These are phyloP conservation scores for Populus ilicifolia DNA, from an alignment of 345 rosid species.

Conservation along the genomic window DNA sequence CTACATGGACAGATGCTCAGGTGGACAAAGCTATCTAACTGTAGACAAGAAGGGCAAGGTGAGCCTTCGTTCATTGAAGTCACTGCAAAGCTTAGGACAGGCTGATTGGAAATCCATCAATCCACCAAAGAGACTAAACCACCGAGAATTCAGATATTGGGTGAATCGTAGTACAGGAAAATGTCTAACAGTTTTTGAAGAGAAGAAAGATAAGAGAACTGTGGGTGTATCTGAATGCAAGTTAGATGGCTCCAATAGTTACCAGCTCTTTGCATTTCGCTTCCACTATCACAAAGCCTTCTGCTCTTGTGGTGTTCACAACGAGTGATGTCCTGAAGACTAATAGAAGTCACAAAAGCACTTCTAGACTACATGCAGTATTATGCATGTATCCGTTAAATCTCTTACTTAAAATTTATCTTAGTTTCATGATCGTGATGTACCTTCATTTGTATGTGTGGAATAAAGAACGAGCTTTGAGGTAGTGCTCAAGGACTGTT, in stretches of 20 bases:
- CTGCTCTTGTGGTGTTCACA: conserved; percentile 48
- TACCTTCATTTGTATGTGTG: no score
- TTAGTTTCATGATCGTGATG: no score
- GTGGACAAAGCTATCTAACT: conserved; percentile 37
- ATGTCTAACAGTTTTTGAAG: conserved; percentile 43
- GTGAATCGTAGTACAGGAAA: conserved; percentile 36
- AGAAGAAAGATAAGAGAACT: conserved; percentile 19
- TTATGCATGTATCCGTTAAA: background rate
- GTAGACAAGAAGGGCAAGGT: conserved; percentile 39
- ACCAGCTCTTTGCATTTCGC: conserved; percentile 46
- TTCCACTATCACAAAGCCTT: conserved; percentile 51
- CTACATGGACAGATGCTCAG: conserved; percentile 45
- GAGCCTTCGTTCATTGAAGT: conserved; percentile 34
- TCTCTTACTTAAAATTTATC: no score
- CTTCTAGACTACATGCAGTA: background rate
- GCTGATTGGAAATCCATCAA: conserved; percentile 47
- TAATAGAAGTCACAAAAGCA: background rate
- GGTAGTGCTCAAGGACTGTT: no score
- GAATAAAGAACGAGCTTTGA: no score
- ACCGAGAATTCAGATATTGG: conserved; percentile 39
- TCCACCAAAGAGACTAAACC: conserved; percentile 39
- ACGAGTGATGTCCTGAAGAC: conserved; percentile 20
- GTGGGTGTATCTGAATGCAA: conserved; percentile 45
- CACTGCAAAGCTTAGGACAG: conserved; percentile 35
- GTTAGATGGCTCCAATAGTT: conserved; percentile 47